These are phyloP conservation scores for Serendipita sp. DNA, from an alignment of 768 basidiomycete species.

Conservation along the genomic window DNA sequence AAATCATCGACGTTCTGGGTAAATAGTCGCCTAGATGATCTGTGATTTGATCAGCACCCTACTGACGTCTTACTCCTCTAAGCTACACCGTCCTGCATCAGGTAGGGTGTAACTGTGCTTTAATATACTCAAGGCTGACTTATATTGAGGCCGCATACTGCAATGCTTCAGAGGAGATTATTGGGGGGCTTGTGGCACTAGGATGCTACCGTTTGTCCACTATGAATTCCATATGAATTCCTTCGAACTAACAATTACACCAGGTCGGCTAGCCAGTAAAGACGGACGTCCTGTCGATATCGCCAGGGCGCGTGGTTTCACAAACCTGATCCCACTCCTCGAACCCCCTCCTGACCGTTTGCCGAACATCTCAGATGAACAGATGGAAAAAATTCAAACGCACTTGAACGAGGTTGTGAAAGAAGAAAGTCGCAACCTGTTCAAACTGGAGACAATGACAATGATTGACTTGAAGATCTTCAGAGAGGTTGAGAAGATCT, in stretches of 20 bases:
- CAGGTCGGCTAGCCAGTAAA: background rate
- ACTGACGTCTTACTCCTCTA: background rate
- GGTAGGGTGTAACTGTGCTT: background rate
- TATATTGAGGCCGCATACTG: background rate
- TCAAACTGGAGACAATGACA: background rate
- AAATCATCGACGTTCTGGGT: background rate
- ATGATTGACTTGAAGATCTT: background rate
- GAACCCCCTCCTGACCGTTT: background rate
- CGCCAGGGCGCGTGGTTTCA: background rate
- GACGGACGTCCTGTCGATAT: background rate
- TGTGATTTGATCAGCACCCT: background rate
- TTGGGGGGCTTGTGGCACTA: background rate
- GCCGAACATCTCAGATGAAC: background rate
- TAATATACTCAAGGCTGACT: background rate
- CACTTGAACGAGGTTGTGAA: background rate
- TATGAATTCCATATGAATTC: background rate
- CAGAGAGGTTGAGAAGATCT: background rate
- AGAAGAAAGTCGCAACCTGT: background rate
- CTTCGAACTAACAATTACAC: too few relatives aligned
- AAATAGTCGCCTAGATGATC: background rate
- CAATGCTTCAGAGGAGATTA: background rate
- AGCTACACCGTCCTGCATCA: slow-evolving; percentile 2
- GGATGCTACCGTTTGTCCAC: background rate
- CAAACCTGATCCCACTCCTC: background rate
- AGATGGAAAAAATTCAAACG: background rate